phyloP scores from a whole-genome alignment of 495 filamentous ascomycete species.

The Trichoderma parareesei region DNA sequence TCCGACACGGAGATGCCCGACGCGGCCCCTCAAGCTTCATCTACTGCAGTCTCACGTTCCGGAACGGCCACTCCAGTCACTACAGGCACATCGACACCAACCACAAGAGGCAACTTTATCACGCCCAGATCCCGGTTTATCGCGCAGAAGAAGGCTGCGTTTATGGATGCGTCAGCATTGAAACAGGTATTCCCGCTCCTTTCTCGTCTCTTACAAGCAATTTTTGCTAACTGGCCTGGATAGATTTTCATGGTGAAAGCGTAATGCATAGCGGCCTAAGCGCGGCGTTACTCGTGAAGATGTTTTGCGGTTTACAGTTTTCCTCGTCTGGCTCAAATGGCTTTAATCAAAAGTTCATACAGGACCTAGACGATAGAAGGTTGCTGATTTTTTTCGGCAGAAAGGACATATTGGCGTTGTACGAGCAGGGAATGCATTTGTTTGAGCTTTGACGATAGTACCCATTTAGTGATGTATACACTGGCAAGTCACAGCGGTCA shows the following conservation, averaged over 20 bases:
- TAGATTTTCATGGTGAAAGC: constrained; percentile 71
- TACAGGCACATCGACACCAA: constrained; percentile 18
- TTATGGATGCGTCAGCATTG: constrained; percentile 61
- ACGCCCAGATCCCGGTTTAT: constrained; percentile 55
- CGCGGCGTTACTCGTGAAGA: neutral
- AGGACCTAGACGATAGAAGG: neutral
- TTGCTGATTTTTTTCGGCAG: neutral
- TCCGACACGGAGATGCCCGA: constrained; percentile 14
- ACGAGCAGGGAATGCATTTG: neutral
- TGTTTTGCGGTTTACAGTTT: neutral
- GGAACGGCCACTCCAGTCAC: constrained; percentile 23
- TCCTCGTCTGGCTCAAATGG: neutral
- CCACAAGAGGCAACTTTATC: constrained; percentile 42
- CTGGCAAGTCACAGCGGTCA: neutral
- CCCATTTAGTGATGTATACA: too few species aligned
- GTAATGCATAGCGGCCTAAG: constrained; percentile 14
- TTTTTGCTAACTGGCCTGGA: constrained; percentile 25
- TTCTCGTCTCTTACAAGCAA: neutral
- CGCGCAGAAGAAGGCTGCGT: constrained; percentile 67
- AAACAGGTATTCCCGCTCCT: constrained; percentile 53
- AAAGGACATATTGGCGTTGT: constrained; percentile 2
- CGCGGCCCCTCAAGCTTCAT: neutral
- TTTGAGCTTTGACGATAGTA: neutral
- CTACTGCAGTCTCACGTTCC: constrained; percentile 13
- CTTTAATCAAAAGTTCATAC: neutral